Base-by-base conservation (phyloP, 768 basidiomycete species). In the Tephrocybe rancida region DNA sequence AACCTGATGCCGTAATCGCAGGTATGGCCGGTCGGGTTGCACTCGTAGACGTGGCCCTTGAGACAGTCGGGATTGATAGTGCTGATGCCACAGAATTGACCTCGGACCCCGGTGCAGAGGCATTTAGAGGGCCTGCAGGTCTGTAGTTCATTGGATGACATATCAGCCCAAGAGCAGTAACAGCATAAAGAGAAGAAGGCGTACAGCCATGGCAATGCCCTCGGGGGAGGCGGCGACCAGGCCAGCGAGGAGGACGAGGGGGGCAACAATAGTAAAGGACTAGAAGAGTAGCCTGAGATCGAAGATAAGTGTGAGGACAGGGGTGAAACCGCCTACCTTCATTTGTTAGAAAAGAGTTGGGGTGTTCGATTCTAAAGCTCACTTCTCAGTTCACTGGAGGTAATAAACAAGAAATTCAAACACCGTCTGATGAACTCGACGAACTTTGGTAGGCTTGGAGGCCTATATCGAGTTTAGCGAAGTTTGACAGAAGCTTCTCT, bases 41-140 rank as follows among this genome's bases (percentile, higher is more conserved):
- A 64, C 46, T 61, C 44, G 37, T 59, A 64, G 14, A 58, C 62
- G 18, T 64, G 53, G 5, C 54, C 60, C 48, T 53, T 55, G 34
- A 44, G 19, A 44, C 62, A 64, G 35, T 51, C 21, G 19, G 60
- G 56, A 49, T 57, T 60, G 51, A 62, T 55, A 4, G 24, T 50
- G 30, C 54, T 43, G 25, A 50, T 55, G 24, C 60, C 63, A 16
- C 63, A 64, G 47, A 61, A 61, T 21, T 47, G 22, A 4, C 63
- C 63, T 25, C 38, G 42, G n/a, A 57, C 21, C 18, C 24, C 19
- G 30, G 53, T 52, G 50, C 58, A 53, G 38, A 27, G 18, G 25
- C 58, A 54, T n/a, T 44, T 52, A 22, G 60, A 56, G 24, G 56
- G 50, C 1, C 48, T 53, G 48, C 60, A 57, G 21, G 56, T 46